These are phyloP conservation scores for Xylaria bambusicola DNA, from an alignment of 495 filamentous ascomycete species.

Conservation along the genomic window DNA sequence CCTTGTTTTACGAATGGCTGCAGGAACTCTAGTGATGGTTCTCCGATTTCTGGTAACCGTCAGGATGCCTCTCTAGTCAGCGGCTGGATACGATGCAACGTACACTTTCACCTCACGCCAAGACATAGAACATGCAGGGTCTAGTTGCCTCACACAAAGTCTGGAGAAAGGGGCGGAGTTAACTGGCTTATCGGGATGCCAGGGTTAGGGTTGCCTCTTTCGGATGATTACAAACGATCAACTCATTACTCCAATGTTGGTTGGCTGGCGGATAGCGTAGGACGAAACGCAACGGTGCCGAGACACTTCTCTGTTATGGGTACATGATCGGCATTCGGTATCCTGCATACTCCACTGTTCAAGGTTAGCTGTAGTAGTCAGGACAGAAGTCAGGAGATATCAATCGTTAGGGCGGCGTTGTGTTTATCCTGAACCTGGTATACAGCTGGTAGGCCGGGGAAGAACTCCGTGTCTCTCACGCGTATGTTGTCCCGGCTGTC, in stretches of 20 bases:
- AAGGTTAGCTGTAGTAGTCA: background rate
- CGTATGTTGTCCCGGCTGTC: too few relatives aligned
- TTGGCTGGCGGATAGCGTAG: too few relatives aligned
- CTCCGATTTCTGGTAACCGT: background rate
- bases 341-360: background rate
- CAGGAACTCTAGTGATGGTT: background rate
- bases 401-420: constrained; percentile 13
- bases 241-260: too few relatives aligned
- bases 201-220: constrained; percentile 1
- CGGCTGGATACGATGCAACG: too few relatives aligned
- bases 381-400: background rate
- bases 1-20: background rate
- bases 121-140: constrained; percentile 1
- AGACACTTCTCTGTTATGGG: background rate
- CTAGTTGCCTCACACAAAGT: background rate
- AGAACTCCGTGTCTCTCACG: background rate
- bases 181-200: background rate
- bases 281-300: too few relatives aligned
- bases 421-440: background rate
- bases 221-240: background rate
- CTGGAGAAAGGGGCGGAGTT: constrained; percentile 10
- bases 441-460: constrained; percentile 2
- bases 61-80: too few relatives aligned
- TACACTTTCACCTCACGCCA: too few relatives aligned
- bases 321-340: constrained; percentile 8